Conservation (phyloP, 2,329 filamentous ascomycete species). For the Penicillium sp. region DNA sequence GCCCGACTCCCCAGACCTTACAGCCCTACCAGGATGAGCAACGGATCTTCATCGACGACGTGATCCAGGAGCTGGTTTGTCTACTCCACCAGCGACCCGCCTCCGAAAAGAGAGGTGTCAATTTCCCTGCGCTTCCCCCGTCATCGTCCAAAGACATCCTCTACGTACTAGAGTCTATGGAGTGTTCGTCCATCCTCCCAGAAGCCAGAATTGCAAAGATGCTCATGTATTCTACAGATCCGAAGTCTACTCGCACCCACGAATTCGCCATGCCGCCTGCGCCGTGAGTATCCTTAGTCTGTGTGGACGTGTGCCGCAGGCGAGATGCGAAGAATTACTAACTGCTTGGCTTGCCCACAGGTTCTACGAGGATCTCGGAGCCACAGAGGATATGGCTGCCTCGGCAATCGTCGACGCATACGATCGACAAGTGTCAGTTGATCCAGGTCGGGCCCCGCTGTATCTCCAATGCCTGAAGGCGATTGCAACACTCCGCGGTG, state of each 20-base stretch:
- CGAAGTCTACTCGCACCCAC: conserved; percentile 27
- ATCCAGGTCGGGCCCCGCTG: conserved; percentile 57
- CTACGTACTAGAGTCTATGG: conserved; percentile 33
- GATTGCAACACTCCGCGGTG: conserved; percentile 55
- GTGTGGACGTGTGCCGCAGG: background rate
- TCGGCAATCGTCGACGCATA: conserved; percentile 63
- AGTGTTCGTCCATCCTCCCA: conserved; percentile 32
- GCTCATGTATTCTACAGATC: conserved; percentile 30
- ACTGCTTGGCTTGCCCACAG: conserved; percentile 26
- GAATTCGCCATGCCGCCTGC: conserved; percentile 35
- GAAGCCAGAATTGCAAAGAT: background rate
- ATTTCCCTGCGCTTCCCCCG: conserved; percentile 33
- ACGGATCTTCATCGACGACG: conserved; percentile 59
- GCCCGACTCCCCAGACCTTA: conserved; percentile 34
- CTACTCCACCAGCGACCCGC: conserved; percentile 51
- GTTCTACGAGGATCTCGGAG: conserved; percentile 64
- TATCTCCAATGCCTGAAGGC: conserved; percentile 68
- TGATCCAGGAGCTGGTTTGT: conserved; percentile 58
- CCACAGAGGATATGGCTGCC: conserved; percentile 63
- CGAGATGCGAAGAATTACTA: background rate
- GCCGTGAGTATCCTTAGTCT: conserved; percentile 31
- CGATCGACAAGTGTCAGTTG: conserved; percentile 58
- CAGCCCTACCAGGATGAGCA: conserved; percentile 43
- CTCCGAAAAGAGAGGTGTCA: conserved; percentile 39
- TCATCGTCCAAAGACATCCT: conserved; percentile 45